Evolutionary conservation across 192 early-diverging fungal species (phyloP).

Genomic region (Powellomyces hirtus): DNA sequence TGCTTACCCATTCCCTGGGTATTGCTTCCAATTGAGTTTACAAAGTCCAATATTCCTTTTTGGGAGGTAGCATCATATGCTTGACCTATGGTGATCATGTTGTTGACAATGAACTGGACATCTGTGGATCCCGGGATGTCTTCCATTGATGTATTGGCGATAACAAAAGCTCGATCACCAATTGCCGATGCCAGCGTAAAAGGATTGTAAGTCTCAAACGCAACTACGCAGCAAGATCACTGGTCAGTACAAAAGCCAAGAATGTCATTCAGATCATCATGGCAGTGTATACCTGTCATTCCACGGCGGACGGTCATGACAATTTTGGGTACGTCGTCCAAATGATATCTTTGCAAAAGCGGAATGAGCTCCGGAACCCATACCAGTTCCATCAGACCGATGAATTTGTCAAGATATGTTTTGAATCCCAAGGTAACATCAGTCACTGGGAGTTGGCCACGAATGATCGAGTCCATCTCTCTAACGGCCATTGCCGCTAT

Average conservation of each 20-base stretch:
- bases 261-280: background rate
- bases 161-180: background rate
- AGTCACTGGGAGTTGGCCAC: background rate
- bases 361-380: background rate
- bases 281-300: background rate
- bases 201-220: constrained; percentile 5
- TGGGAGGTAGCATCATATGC: constrained; percentile 4
- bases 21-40: background rate
- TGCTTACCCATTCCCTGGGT: background rate
- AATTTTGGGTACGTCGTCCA: background rate
- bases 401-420: background rate
- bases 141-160: background rate
- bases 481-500: background rate
- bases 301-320: background rate
- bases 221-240: background rate
- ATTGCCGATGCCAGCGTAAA: background rate
- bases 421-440: background rate
- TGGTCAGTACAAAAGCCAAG: background rate
- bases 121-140: background rate
- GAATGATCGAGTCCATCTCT: background rate
- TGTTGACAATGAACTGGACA: background rate
- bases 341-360: background rate
- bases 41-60: background rate
- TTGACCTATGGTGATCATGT: constrained; percentile 1
- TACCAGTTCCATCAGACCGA: background rate